A percentile compares a stretch with the other conserved stretches of the same genome.
These are phyloP conservation scores for Calvatia gigantea DNA, from an alignment of 768 basidiomycete genomes.

Conservation along the genomic window DNA sequence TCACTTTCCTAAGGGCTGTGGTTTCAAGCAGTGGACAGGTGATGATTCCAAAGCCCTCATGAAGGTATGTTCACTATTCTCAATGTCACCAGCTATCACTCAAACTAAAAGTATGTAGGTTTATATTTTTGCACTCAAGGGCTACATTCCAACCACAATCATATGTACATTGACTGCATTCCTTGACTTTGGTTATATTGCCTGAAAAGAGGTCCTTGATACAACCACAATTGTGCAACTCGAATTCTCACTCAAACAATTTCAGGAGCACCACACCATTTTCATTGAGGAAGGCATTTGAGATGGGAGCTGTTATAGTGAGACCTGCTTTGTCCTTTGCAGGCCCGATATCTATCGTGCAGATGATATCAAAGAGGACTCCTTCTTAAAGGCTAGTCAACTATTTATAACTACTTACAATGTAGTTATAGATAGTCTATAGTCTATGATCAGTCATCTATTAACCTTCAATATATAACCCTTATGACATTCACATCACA, in stretches of 20 bases:
- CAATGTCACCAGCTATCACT: background rate
- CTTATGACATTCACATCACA: background rate
- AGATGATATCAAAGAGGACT: no score
- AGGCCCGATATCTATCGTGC: no score
- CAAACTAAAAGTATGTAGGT: slow-evolving; percentile 11
- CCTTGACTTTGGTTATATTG: slow-evolving; percentile 32
- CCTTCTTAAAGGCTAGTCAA: no score
- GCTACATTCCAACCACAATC: slow-evolving; percentile 15
- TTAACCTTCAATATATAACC: background rate
- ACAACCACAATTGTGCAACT: slow-evolving; percentile 11
- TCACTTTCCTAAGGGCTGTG: slow-evolving; percentile 24
- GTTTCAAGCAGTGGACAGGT: slow-evolving; percentile 33
- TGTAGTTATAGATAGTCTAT: slow-evolving; percentile 20
- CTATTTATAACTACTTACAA: no score
- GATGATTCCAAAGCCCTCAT: slow-evolving; percentile 35
- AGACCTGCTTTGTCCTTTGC: no score
- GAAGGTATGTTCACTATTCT: slow-evolving; percentile 13
- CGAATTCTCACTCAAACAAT: slow-evolving; percentile 16
- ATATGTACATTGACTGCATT: slow-evolving; percentile 21
- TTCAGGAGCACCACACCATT: slow-evolving; percentile 26
- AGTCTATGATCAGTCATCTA: background rate
- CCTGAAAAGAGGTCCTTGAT: slow-evolving; percentile 12
- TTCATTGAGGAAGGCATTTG: slow-evolving; percentile 20
- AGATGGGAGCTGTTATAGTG: no score
- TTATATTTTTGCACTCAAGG: slow-evolving; percentile 19